phyloP scores from a whole-genome alignment of 73 alveolate genomes.

The Tetrahymena malaccensis region DNA sequence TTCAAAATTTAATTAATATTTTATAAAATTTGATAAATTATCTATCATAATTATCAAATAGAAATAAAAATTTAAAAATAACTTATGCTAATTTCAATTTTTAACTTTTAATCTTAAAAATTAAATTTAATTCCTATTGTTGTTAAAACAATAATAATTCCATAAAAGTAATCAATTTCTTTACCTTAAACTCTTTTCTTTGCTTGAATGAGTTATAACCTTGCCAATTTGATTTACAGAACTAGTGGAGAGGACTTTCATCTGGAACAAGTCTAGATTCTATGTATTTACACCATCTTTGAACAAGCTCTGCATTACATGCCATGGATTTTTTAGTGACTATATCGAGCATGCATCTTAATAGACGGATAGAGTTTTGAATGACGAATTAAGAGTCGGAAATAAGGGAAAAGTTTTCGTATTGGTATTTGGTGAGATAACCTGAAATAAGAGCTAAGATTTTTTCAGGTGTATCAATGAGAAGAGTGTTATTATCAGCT shows the following conservation, averaged over 20 bases:
- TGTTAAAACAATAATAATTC: not conserved
- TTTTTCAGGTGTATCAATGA: slow-evolving; percentile 80
- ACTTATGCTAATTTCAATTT: too few species aligned
- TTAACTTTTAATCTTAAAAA: too few species aligned
- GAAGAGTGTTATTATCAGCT: not conserved
- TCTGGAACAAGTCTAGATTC: slow-evolving; percentile 86
- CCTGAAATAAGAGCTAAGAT: slow-evolving; percentile 76
- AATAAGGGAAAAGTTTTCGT: slow-evolving; percentile 72
- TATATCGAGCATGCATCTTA: slow-evolving; percentile 95
- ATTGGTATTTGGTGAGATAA: slow-evolving; percentile 59
- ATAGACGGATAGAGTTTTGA: slow-evolving; percentile 90
- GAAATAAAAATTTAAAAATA: too few species aligned
- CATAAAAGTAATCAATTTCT: not conserved
- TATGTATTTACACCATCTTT: slow-evolving; percentile 71
- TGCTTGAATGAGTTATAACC: slow-evolving; percentile 54
- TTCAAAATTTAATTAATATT: too few species aligned
- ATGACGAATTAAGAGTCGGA: slow-evolving; percentile 90
- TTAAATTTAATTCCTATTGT: too few species aligned
- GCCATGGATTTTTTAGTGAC: slow-evolving; percentile 84
- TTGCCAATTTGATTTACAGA: slow-evolving; percentile 63
- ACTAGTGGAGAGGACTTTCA: slow-evolving; percentile 81
- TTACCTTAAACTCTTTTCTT: slow-evolving; percentile 46
- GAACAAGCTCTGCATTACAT: slow-evolving; percentile 62
- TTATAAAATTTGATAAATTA: too few species aligned
- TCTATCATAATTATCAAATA: too few species aligned